phyloP scores from a whole-genome alignment of 2,329 filamentous ascomycete species.

The Botryosphaeria dothidea region DNA sequence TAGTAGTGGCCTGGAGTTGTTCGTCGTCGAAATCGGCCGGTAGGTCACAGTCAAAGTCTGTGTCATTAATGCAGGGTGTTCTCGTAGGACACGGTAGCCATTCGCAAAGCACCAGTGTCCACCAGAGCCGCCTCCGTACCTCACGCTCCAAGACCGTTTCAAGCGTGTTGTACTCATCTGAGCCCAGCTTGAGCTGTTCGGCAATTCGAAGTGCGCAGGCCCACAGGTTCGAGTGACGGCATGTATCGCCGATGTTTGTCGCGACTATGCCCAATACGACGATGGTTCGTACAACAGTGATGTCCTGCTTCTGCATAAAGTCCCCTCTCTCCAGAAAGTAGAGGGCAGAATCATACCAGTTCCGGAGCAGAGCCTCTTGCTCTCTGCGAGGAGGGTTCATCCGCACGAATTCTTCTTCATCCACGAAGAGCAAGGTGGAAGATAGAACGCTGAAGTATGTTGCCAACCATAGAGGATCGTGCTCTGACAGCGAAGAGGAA shows the following conservation, averaged over 20 bases:
- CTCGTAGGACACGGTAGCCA: constrained; percentile 21
- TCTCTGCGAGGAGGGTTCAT: constrained; percentile 11
- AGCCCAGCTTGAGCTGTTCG: constrained; percentile 21
- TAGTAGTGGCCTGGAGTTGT: constrained; percentile 16
- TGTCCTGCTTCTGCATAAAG: constrained; percentile 20
- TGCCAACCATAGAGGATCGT: constrained; percentile 22
- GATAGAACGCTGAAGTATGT: constrained; percentile 23
- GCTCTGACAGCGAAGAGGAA: background rate
- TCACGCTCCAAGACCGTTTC: constrained; percentile 20
- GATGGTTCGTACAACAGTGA: constrained; percentile 18
- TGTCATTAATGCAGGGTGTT: constrained; percentile 22
- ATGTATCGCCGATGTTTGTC: constrained; percentile 21
- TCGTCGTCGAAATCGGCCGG: constrained; percentile 21
- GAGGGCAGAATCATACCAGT: constrained; percentile 22
- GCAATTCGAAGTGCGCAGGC: constrained; percentile 21
- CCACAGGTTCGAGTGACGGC: constrained; percentile 23
- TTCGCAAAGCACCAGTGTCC: constrained; percentile 23
- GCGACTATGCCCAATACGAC: constrained; percentile 21
- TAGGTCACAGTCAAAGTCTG: constrained; percentile 21
- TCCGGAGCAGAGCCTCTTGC: constrained; percentile 14
- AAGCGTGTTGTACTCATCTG: constrained; percentile 8
- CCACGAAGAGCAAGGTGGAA: constrained; percentile 21
- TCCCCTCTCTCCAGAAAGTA: constrained; percentile 21
- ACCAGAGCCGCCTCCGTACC: constrained; percentile 22
- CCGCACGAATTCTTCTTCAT: constrained; percentile 18